A percentile compares a stretch with the other conserved stretches of the same genome.
Evolutionary conservation across 768 basidiomycete species (phyloP).

Genomic region (Boletus tomentosulus): DNA sequence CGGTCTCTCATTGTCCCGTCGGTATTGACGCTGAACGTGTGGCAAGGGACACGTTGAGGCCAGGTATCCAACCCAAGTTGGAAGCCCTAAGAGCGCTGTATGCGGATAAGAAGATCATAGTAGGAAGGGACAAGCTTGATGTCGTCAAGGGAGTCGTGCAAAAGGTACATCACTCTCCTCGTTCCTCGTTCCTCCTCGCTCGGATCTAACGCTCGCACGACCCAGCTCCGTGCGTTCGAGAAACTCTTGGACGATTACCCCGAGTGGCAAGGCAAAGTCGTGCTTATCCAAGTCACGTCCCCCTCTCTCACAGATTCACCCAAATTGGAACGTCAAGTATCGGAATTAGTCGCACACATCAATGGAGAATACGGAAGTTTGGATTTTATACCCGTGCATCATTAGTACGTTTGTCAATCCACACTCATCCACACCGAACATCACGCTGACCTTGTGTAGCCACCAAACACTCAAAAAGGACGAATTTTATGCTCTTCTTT

Average conservation of each 20-base stretch:
- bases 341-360: slow-evolving; percentile 90
- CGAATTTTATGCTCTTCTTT: slow-evolving; percentile 94
- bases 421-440: too few relatives aligned
- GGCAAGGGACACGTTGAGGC: slow-evolving; percentile 71
- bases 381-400: slow-evolving; percentile 96
- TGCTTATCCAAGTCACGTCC: slow-evolving; percentile 81
- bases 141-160: slow-evolving; percentile 98
- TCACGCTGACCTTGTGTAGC: slow-evolving; percentile 38
- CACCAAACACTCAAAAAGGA: slow-evolving; percentile 97
- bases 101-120: slow-evolving; percentile 97
- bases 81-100: slow-evolving; percentile 81
- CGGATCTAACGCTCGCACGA: background rate
- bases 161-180: slow-evolving; percentile 52
- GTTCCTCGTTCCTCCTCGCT: background rate
- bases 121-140: slow-evolving; percentile 95
- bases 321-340: slow-evolving; percentile 89
- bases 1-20: slow-evolving; percentile 88
- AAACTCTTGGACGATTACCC: slow-evolving; percentile 92
- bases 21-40: slow-evolving; percentile 93
- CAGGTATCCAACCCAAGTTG: slow-evolving; percentile 87
- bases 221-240: slow-evolving; percentile 88
- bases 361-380: slow-evolving; percentile 93
- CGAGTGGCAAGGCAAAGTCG: slow-evolving; percentile 89
- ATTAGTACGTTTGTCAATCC: slow-evolving; percentile 64
- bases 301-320: slow-evolving; percentile 90